These are phyloP conservation scores for Pyrenula massariospora DNA, from an alignment of 495 filamentous ascomycete genomes.

Conservation along the genomic window DNA sequence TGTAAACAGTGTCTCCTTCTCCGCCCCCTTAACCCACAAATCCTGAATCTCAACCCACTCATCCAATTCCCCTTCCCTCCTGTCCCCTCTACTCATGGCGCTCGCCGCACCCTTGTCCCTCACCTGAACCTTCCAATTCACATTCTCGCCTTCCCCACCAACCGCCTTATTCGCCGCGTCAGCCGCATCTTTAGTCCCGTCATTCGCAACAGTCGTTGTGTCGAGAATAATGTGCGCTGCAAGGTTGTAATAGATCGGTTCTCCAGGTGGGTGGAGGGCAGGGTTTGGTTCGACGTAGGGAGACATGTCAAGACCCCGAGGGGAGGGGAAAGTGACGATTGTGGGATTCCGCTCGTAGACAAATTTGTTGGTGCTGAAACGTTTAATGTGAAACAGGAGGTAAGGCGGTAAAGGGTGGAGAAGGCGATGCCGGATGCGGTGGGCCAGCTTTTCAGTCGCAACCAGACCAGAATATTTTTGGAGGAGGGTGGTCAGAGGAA, in stretches of 20 bases:
- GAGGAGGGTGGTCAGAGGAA: slow-evolving; percentile 79
- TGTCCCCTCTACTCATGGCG: slow-evolving; percentile 22
- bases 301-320: slow-evolving; percentile 67
- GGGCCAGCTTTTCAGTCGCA: slow-evolving; percentile 76
- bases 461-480: slow-evolving; percentile 88
- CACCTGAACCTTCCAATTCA: slow-evolving; percentile 44
- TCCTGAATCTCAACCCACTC: slow-evolving; percentile 95
- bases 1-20: slow-evolving; percentile 78
- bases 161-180: slow-evolving; percentile 72
- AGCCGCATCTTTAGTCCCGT: slow-evolving; percentile 61
- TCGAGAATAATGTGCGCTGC: slow-evolving; percentile 81
- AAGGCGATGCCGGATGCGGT: slow-evolving; percentile 78
- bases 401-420: slow-evolving; percentile 88
- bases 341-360: slow-evolving; percentile 92
- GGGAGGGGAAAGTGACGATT: slow-evolving; percentile 86
- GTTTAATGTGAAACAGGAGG: slow-evolving; percentile 90
- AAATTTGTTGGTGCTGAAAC: slow-evolving; percentile 93
- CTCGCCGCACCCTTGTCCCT: slow-evolving; percentile 37
- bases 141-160: slow-evolving; percentile 51
- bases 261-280: slow-evolving; percentile 46
- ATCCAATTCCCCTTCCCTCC: slow-evolving; percentile 27
- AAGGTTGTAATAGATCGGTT: slow-evolving; percentile 91
- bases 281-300: slow-evolving; percentile 79
- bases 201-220: slow-evolving; percentile 65
- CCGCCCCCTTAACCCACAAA: slow-evolving; percentile 76